A percentile compares a stretch with the other conserved stretches of the same genome.
Evolutionary conservation across 164 flowering plant genomes (phyloP).

Genomic region (Annona squamosa): DNA sequence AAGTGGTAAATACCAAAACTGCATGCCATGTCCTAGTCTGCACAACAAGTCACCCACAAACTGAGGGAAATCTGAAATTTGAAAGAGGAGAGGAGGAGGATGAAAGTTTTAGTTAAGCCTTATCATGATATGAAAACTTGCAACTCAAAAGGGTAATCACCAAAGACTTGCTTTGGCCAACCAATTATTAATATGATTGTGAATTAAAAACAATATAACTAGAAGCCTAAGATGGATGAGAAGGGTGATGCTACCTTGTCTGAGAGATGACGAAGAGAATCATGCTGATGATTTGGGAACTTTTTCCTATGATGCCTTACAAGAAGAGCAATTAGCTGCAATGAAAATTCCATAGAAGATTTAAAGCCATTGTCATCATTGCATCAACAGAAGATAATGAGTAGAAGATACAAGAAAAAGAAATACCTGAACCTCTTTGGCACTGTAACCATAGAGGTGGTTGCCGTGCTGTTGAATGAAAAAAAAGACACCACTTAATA

Average conservation of each 20-base stretch:
- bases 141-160: neutral
- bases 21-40: neutral
- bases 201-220: neutral
- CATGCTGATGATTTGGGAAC: constrained; percentile 34
- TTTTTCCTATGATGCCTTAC: constrained; percentile 64
- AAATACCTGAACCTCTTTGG: constrained; percentile 55
- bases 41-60: neutral
- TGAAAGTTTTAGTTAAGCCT: neutral
- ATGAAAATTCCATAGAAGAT: constrained; percentile 8
- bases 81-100: neutral
- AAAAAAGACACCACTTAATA: neutral
- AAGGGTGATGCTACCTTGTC: constrained; percentile 28
- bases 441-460: constrained; percentile 47
- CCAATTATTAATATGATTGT: neutral
- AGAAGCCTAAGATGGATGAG: neutral
- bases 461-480: constrained; percentile 42
- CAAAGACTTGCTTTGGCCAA: neutral
- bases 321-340: constrained; percentile 61
- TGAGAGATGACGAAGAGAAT: constrained; percentile 26
- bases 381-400: neutral
- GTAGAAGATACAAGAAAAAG: neutral
- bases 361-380: neutral
- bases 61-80: neutral
- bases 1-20: neutral
- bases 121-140: neutral